Evolutionary conservation across 1,284 basidiomycete species (phyloP), one percentile per base, ranked within the genome.

Genomic region (Bondarzewia mesenterica): DNA sequence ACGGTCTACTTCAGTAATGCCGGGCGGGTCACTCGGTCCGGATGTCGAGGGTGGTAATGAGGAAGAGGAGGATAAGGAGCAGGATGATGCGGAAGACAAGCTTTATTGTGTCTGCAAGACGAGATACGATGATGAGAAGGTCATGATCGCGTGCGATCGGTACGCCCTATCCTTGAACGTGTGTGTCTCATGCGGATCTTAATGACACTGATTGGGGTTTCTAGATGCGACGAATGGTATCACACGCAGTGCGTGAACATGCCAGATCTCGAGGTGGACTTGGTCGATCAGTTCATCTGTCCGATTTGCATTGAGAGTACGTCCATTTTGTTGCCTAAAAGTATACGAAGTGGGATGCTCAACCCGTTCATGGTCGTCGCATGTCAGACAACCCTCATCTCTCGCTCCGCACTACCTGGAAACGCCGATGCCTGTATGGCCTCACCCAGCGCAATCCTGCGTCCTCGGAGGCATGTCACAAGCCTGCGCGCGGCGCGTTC

Each of bases 101-200:
- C 62, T 90, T 45, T 93, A 92, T 57, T 93, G 89, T 58, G 69
- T 93, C 8, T 92, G 89, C 69, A 79, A 85, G 65, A 85, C 82
- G 20, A 74, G 70, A 54, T 91, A 92, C 55, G 85, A 92, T 54
- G 86, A 89, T 60, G 85, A 89, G 60, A 71, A 75, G 51, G 75
- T 83, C 50, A 92, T 93, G 89, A 91, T 93, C 62, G 89, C 87
- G n/a, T 92, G 89, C 60, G 89, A 93, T 68, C 75, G 80, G 88
- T 89, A 55, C 49, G 70, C 14, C 15, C 32, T n/a, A 40, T 22
- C 42, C 21, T 7, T 41, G 42, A 22, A 16, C 18, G 5, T 26
- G 26, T 39, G 16, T 39, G 21, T 39, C 20, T 22, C 14, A 39
- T 16, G 18, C 20, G 7, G 39, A 5, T 52, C 46, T 7, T 27